A percentile compares a stretch with the other conserved stretches of the same genome.
These are phyloP conservation scores for Penicillium capsulatum DNA, from an alignment of 2,329 filamentous ascomycete genomes.

Conservation along the genomic window DNA sequence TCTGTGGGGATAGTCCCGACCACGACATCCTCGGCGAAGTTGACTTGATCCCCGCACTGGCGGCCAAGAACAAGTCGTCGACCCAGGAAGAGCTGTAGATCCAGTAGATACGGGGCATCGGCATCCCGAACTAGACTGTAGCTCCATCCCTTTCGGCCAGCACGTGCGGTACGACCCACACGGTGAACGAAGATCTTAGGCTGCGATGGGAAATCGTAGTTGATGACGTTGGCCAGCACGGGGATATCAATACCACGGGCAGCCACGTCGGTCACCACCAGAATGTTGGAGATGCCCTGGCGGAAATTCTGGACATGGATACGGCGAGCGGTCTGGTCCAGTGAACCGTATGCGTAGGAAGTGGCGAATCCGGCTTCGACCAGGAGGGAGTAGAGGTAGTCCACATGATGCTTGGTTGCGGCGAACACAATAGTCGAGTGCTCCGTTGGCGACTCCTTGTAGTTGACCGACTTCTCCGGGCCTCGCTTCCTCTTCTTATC, in stretches of 20 bases:
- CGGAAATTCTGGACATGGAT: slow-evolving; percentile 90
- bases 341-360: slow-evolving; percentile 88
- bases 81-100: slow-evolving; percentile 92
- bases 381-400: slow-evolving; percentile 83
- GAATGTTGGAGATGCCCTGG: slow-evolving; percentile 74
- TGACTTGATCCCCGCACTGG: slow-evolving; percentile 54
- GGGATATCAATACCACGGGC: slow-evolving; percentile 98
- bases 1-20: slow-evolving; percentile 72
- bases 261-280: slow-evolving; percentile 95
- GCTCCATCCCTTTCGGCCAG: slow-evolving; percentile 87
- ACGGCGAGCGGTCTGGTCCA: slow-evolving; percentile 90
- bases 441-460: slow-evolving; percentile 69
- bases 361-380: slow-evolving; percentile 76
- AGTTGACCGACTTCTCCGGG: slow-evolving; percentile 48
- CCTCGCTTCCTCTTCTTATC: slow-evolving; percentile 48
- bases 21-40: slow-evolving; percentile 78
- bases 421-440: slow-evolving; percentile 94
- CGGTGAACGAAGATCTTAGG: slow-evolving; percentile 96
- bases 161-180: slow-evolving; percentile 91
- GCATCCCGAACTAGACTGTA: slow-evolving; percentile 86
- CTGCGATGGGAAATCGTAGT: slow-evolving; percentile 96
- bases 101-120: slow-evolving; percentile 86
- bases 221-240: slow-evolving; percentile 92
- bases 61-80: slow-evolving; percentile 74
- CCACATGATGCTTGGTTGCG: slow-evolving; percentile 95